Evolutionary conservation across 495 filamentous ascomycete genomes (phyloP), one percentile per base, ranked within the genome.

Genomic region (Annulohypoxylon moriforme): DNA sequence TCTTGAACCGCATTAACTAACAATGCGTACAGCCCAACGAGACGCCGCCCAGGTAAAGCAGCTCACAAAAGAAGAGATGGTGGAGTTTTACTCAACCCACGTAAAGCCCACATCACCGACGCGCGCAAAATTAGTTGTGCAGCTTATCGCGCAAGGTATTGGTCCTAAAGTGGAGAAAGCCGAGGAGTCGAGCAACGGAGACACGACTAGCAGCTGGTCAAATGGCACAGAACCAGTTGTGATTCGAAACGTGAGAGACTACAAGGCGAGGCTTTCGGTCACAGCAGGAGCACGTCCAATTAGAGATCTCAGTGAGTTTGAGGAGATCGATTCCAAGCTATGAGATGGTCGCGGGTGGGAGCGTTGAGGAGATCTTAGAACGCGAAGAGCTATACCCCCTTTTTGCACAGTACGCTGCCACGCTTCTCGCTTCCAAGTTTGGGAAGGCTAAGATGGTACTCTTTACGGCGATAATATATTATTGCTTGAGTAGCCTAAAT

Each of bases 121-220:
- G 0, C 89, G 96, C 25, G 90, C 93, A 18, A 98, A 98, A 79
- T 79, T 94, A 7, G 88, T 93, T 2, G 86, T 98, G 36, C 92
- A 98, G 69, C 83, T 98, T 69, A 86, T 90, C 40, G 96, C 96
- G 0, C 91, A 94, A 74, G 81, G 85, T 42, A 83, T 85, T 38
- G 78, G 80, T 49, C 69, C 79, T 34, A 83, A 78, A 29, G 71
- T 63, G 47, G 77, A 76, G 59, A 76, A 76, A 4, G 79, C 80
- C 29, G 80, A 80, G 62, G 78, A 85, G 52, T 77, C 80, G 38
- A 86, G 60, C 34, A 74, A 81, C 40, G 72, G 77, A 36, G 76
- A 77, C 25, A 77, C 76, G 9, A 67, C 76, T 34, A 29, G 44
- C 0, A 14, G 27, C 24, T 68, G 42, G 34, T 68, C 79, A 14